Evolutionary conservation across 768 basidiomycete genomes (phyloP), one percentile per base, ranked within the genome.

Genomic region (Mycena capillaripes): DNA sequence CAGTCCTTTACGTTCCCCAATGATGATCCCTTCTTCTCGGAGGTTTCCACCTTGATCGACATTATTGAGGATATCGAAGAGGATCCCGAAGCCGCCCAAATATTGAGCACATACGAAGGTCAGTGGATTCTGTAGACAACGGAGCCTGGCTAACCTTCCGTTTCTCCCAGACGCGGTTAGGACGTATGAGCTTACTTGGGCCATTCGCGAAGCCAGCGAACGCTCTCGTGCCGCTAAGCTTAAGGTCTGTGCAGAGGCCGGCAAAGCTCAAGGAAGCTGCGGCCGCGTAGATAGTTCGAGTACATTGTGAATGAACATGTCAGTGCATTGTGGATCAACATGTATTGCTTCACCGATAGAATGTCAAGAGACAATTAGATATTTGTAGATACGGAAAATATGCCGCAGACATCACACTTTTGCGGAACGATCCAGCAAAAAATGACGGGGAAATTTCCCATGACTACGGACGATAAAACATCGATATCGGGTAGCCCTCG

Each of bases 11-110:
- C 85, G 52, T 96, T 96, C 86, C 88, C 88, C 19, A 91, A 94
- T 61, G 95, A 97, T 77, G 95, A 97, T 78, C 95, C 95, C 6
- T 97, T 96, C 89, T 97, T 97, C 89, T 96, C 96, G 27, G 97
- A 97, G 82, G 88, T 90, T 50, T 96, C 95, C 46, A 94, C 95
- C 82, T 89, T 96, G 80, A 94, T 97, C 73, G 96, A 97, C 81
- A 86, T 92, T 72, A 91, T 97, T 68, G 96, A 97, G 82, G 93
- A 94, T 76, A 95, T 96, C 64, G 95, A 96, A 82, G 93, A 94
- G 79, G 93, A 95, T 73, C 90, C 94, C 3, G 94, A 95, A 61
- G 90, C 89, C 7, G 87, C 92, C 23, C 89, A 91, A 77, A 96
- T 97, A 78, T 86, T 98, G 65, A 93, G 91, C 77, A 89, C 90